Percentiles rank a stretch among this genome's conserved stretches.
Evolutionary conservation across 1,284 basidiomycete genomes (phyloP).

Genomic region (Schizopora paradoxa): DNA sequence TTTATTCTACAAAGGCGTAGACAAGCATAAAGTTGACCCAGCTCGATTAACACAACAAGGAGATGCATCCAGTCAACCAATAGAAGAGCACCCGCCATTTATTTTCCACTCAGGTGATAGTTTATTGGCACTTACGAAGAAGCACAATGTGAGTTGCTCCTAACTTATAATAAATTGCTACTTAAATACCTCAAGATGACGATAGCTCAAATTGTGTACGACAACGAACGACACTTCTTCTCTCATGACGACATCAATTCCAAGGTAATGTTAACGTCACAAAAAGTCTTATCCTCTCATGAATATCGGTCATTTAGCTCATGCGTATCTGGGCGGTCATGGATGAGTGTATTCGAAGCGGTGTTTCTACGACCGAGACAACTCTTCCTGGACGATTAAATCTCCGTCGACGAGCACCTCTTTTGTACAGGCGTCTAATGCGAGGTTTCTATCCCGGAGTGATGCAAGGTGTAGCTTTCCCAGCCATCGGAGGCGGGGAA

Average conservation of each 20-base stretch:
- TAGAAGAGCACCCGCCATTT: conserved; percentile 63
- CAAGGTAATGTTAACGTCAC: conserved; percentile 43
- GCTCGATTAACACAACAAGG: conserved; percentile 71
- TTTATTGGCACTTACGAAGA: conserved; percentile 71
- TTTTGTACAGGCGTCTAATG: conserved; percentile 85
- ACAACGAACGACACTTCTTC: conserved; percentile 84
- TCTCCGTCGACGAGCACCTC: conserved; percentile 76
- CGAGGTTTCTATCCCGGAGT: conserved; percentile 77
- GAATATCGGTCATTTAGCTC: conserved; percentile 37
- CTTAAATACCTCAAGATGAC: conserved; percentile 58
- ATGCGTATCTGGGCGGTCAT: conserved; percentile 86
- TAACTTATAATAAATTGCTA: conserved; percentile 5
- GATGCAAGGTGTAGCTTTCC: conserved; percentile 31
- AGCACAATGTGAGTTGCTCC: conserved; percentile 66
- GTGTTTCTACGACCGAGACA: conserved; percentile 75
- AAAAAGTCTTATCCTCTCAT: conserved; percentile 5
- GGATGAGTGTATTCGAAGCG: conserved; percentile 89
- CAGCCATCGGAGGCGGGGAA: conserved; percentile 43
- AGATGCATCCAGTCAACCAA: conserved; percentile 6
- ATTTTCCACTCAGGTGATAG: conserved; percentile 80
- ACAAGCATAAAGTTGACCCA: conserved; percentile 73
- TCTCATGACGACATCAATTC: conserved; percentile 71
- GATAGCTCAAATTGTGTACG: conserved; percentile 91
- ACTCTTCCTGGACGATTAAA: conserved; percentile 83
- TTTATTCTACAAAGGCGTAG: conserved; percentile 93